Percentiles rank a stretch among this genome's conserved stretches.
Conservation (phyloP, 805 yeast species). For the Zygotorulaspora chibaensis region DNA sequence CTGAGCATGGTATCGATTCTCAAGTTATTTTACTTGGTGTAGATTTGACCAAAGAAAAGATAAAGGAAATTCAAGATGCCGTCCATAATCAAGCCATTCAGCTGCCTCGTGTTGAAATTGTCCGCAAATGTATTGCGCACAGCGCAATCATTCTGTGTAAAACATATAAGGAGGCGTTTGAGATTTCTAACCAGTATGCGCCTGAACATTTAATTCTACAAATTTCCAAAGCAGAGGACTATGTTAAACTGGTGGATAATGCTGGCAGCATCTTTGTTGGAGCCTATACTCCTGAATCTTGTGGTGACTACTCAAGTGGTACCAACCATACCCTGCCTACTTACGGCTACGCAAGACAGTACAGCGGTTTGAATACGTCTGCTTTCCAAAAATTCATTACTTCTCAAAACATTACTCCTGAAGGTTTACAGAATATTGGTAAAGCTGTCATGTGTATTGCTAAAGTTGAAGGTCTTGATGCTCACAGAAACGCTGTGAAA, state of each 20-base stretch:
- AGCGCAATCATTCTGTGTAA: slow-evolving; percentile 74
- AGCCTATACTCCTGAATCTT: slow-evolving; percentile 91
- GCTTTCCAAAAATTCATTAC: slow-evolving; percentile 95
- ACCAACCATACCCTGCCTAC: slow-evolving; percentile 98
- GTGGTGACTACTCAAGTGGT: slow-evolving; percentile 98
- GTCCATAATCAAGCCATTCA: slow-evolving; percentile 76
- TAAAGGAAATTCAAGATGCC: slow-evolving; percentile 72
- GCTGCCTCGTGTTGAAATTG: slow-evolving; percentile 89
- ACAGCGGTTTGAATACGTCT: slow-evolving; percentile 94
- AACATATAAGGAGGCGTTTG: slow-evolving; percentile 73
- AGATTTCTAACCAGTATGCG: slow-evolving; percentile 86
- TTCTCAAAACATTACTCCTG: slow-evolving; percentile 80
- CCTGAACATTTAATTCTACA: slow-evolving; percentile 97
- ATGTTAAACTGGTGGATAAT: slow-evolving; percentile 71
- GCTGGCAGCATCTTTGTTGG: slow-evolving; percentile 99
- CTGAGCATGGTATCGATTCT: slow-evolving; percentile 98
- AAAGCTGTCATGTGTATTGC: slow-evolving; percentile 95
- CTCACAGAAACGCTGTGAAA: slow-evolving; percentile 94
- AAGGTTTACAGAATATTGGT: slow-evolving; percentile 88
- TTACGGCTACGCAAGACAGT: slow-evolving; percentile 96
- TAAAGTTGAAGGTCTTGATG: slow-evolving; percentile 93
- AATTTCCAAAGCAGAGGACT: slow-evolving; percentile 69
- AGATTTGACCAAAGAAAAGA: slow-evolving; percentile 53
- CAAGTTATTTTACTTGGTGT: slow-evolving; percentile 92
- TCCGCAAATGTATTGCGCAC: slow-evolving; percentile 87